Conservation (phyloP, 2,329 filamentous ascomycete genomes). For the Aspergillus brasiliensis region DNA sequence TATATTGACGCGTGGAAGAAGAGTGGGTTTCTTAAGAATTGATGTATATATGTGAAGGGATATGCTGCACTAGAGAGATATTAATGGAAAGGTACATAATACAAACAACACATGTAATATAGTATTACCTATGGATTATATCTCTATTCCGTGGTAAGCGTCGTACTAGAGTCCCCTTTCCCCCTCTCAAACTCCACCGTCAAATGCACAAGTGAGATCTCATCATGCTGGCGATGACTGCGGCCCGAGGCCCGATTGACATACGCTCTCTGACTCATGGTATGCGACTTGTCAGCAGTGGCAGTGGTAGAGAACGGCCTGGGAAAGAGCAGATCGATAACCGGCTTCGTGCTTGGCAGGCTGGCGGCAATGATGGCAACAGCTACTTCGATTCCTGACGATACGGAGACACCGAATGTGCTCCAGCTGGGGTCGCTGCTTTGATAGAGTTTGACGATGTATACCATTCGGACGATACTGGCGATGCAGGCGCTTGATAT, state of each 20-base stretch:
- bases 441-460: conserved; percentile 15
- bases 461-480: conserved; percentile 14
- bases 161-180: too few species aligned
- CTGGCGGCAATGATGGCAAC: conserved; percentile 7
- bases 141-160: too few species aligned
- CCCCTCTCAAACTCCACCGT: neutral
- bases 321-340: neutral
- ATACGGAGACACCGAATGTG: conserved; percentile 13
- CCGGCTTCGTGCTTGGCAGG: neutral
- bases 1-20: neutral
- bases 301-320: neutral
- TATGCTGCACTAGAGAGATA: too few species aligned
- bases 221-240: neutral
- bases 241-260: neutral
- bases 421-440: conserved; percentile 14
- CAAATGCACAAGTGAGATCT: neutral
- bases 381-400: conserved; percentile 11
- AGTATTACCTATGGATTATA: too few species aligned
- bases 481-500: conserved; percentile 13
- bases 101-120: too few species aligned
- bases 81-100: too few species aligned
- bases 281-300: neutral
- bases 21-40: neutral
- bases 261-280: neutral
- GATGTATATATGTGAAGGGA: too few species aligned